These are phyloP conservation scores for Pseudopyricularia cyperi DNA, from an alignment of 2,329 filamentous ascomycete species.

Conservation along the genomic window DNA sequence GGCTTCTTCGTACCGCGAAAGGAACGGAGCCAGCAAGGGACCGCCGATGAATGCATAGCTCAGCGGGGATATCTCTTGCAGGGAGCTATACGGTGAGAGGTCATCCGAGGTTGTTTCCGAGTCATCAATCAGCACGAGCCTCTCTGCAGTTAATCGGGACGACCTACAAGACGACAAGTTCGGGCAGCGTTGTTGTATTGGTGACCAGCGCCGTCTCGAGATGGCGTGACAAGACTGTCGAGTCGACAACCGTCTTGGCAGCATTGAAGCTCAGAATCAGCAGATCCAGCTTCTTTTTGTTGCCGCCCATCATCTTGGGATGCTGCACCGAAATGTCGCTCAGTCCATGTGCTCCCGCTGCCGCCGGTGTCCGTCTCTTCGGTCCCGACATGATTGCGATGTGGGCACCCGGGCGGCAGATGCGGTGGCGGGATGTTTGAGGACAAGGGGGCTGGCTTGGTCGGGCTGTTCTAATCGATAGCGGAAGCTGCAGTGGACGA, in stretches of 20 bases:
- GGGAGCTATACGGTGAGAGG: slow-evolving; percentile 53
- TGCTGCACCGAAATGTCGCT: neutral
- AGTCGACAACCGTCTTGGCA: slow-evolving; percentile 57
- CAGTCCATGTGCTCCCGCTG: neutral
- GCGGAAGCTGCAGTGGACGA: too few species aligned
- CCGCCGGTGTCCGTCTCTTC: neutral
- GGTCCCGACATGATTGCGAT: neutral
- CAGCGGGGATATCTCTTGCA: slow-evolving; percentile 85
- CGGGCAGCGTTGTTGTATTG: slow-evolving; percentile 32
- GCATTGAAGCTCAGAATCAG: slow-evolving; percentile 88
- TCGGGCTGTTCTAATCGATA: too few species aligned
- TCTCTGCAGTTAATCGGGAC: neutral
- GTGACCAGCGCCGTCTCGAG: slow-evolving; percentile 47
- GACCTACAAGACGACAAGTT: slow-evolving; percentile 45
- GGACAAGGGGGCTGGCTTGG: too few species aligned
- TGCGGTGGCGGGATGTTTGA: neutral
- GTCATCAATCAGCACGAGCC: too few species aligned
- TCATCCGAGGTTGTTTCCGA: too few species aligned
- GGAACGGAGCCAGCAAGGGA: slow-evolving; percentile 64
- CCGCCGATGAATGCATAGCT: slow-evolving; percentile 76
- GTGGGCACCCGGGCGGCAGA: neutral
- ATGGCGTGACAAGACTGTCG: slow-evolving; percentile 56
- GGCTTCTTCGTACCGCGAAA: slow-evolving; percentile 56
- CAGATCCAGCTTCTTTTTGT: slow-evolving; percentile 41
- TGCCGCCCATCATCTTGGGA: slow-evolving; percentile 22